Conservation (phyloP, 139 green algal species). For the Marvania coccoides region DNA sequence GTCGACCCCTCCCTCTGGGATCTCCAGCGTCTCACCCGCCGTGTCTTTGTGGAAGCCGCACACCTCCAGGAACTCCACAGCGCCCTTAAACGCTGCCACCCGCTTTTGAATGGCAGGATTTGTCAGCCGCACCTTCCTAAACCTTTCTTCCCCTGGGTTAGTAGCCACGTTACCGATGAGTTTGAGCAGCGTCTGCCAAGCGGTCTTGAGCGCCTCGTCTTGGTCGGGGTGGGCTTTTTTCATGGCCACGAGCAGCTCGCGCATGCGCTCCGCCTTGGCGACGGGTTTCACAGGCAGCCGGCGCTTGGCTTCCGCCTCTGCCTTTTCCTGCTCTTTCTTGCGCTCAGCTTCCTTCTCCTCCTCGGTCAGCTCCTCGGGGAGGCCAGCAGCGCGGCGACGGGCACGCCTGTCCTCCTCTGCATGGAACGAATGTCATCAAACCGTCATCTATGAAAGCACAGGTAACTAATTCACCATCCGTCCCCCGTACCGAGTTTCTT, state of each 20-base stretch:
- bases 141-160: constrained; percentile 78
- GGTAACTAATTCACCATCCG: neutral
- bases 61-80: constrained; percentile 67
- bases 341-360: constrained; percentile 72
- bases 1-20: constrained; percentile 38
- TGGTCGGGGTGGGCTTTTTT: constrained; percentile 64
- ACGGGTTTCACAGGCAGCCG: constrained; percentile 62
- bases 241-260: constrained; percentile 65
- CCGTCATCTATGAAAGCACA: neutral
- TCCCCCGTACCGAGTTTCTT: constrained; percentile 48
- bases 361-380: constrained; percentile 82
- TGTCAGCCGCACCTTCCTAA: constrained; percentile 63
- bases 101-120: constrained; percentile 81
- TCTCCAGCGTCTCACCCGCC: constrained; percentile 3
- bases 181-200: constrained; percentile 63
- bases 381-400: constrained; percentile 69
- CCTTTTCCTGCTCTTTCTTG: constrained; percentile 28
- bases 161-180: constrained; percentile 79
- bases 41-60: constrained; percentile 61
- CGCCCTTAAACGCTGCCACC: constrained; percentile 52
- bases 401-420: constrained; percentile 79
- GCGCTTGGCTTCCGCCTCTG: constrained; percentile 33
- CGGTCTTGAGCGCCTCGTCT: constrained; percentile 58
- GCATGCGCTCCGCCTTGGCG: constrained; percentile 50
- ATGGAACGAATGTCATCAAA: neutral